These are phyloP conservation scores for Spizellomyces sp. DNA, from an alignment of 192 early-diverging fungal genomes.

Conservation along the genomic window DNA sequence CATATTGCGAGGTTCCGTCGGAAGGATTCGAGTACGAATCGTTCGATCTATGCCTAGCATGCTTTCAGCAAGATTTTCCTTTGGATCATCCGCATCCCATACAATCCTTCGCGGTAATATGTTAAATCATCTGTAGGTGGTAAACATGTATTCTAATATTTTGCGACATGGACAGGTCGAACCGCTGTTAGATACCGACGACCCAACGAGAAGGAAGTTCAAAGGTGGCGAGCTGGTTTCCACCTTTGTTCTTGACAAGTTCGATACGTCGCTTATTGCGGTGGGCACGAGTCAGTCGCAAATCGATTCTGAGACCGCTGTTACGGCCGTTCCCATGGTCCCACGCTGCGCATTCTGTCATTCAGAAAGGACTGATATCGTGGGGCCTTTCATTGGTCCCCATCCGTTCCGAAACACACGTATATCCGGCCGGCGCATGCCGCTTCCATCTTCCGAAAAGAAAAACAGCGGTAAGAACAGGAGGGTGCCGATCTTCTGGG, in stretches of 20 bases:
- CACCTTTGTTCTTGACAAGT: conserved; percentile 58
- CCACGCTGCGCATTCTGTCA: conserved; percentile 40
- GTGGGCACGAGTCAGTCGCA: background rate
- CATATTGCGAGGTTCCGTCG: conserved; percentile 73
- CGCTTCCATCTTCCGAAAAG: no score
- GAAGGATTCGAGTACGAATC: conserved; percentile 68
- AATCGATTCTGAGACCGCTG: background rate
- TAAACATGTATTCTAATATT: no score
- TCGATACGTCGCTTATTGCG: conserved; percentile 46
- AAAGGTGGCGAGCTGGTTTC: conserved; percentile 57
- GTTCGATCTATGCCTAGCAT: conserved; percentile 69
- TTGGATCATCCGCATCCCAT: conserved; percentile 74
- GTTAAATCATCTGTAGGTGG: no score
- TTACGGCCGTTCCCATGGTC: background rate
- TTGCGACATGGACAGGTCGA: conserved; percentile 1
- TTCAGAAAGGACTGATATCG: conserved; percentile 49
- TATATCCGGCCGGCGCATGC: background rate
- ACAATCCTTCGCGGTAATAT: conserved; percentile 70
- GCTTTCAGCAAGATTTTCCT: conserved; percentile 28
- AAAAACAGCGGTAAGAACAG: background rate
- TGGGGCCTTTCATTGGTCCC: conserved; percentile 50
- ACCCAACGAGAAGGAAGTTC: conserved; percentile 22
- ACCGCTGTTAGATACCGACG: conserved; percentile 46
- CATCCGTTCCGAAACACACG: conserved; percentile 15
- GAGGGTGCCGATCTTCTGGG: conserved; percentile 70